These are phyloP conservation scores for Globisporangium nunn DNA, from an alignment of 352 stramenopile species.

Conservation along the genomic window DNA sequence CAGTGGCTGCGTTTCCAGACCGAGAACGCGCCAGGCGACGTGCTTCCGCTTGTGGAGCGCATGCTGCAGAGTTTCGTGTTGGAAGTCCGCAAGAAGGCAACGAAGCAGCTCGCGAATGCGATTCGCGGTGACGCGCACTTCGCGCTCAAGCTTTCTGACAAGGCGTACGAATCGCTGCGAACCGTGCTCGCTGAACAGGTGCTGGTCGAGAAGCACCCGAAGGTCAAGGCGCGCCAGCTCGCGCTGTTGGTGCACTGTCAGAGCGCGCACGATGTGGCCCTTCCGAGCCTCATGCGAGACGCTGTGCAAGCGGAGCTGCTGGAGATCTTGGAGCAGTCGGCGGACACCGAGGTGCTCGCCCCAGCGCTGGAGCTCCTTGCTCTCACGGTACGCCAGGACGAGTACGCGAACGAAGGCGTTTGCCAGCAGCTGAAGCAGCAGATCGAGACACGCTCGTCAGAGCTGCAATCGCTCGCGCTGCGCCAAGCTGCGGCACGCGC, in stretches of 20 bases:
- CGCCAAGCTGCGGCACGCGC: conserved; percentile 48
- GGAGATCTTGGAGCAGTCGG: conserved; percentile 27
- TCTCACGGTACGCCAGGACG: conserved; percentile 21
- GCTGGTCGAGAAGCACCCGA: conserved; percentile 58
- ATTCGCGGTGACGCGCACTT: conserved; percentile 11
- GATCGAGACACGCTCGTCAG: conserved; percentile 35
- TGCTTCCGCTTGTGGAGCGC: conserved; percentile 16
- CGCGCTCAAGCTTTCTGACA: conserved; percentile 4
- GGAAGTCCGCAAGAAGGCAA: conserved; percentile 54
- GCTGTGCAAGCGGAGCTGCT: conserved; percentile 19
- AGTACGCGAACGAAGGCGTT: neutral
- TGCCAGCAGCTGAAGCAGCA: conserved; percentile 25
- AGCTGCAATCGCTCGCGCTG: conserved; percentile 51
- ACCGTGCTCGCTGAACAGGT: conserved; percentile 38
- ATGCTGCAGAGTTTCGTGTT: conserved; percentile 40
- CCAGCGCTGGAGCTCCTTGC: conserved; percentile 58
- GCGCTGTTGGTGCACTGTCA: conserved; percentile 41
- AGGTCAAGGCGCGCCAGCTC: conserved; percentile 44
- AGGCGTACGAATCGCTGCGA: conserved; percentile 20
- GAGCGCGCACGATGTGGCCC: conserved; percentile 11
- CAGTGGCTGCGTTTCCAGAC: conserved; percentile 7
- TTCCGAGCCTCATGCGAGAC: conserved; percentile 7
- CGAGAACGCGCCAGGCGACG: conserved; percentile 1
- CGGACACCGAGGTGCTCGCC: conserved; percentile 43
- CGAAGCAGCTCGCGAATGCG: conserved; percentile 41